Base-by-base conservation (phyloP, 2,329 filamentous ascomycete genomes). In the Trichothecium sympodiale region DNA sequence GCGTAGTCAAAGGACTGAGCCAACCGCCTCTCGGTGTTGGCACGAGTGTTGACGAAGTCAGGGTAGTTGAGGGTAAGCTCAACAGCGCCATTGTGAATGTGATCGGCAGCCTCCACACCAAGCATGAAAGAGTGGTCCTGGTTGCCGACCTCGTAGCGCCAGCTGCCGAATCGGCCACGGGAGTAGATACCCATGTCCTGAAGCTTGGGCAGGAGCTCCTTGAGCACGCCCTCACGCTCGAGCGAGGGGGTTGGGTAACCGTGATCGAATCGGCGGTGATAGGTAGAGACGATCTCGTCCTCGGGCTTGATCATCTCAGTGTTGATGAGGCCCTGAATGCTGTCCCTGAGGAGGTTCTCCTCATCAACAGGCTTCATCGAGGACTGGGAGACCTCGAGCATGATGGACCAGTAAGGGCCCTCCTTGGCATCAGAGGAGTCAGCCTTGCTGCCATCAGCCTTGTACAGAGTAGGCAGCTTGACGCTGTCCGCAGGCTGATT, bases 371-470 rank as follows among this genome's bases (percentile, higher is more conserved):
- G 85, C 76, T 98, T 98, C 80, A 94, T 77, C 54, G 75, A 77
- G 23, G 89, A 96, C 65, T 98, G 85, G 23, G 91, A 96, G 42
- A 98, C 83, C 65, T 98, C 91, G 50, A 98, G 69, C 91, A 98
- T 98, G 71, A 98, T 93, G 45, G 89, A 96, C 91, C 91, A 98
- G 78, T 98, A 98, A 29, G 91, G 91, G 25, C 91, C 91, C 53
- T 83, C 76, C 69, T 91, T 74, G 41, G 85, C 65, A 53, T 83
- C 78, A 34, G 69, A 70, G 49, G 76, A 83, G 42, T 69, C 62
- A 39, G 87, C 75, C 67, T 86, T 85, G 62, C 78, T 83, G 59
- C 91, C 91, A 52, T 95, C 74, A 39, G 83, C 91, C 29, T 88
- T 72, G 60, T 88, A 83, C 49, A 86, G 66, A 16, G 91, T 96